A percentile compares a stretch with the other conserved stretches of the same genome.
These are phyloP conservation scores for Wickerhamiella infanticola DNA, from an alignment of 1,139 yeast species.

Conservation along the genomic window DNA sequence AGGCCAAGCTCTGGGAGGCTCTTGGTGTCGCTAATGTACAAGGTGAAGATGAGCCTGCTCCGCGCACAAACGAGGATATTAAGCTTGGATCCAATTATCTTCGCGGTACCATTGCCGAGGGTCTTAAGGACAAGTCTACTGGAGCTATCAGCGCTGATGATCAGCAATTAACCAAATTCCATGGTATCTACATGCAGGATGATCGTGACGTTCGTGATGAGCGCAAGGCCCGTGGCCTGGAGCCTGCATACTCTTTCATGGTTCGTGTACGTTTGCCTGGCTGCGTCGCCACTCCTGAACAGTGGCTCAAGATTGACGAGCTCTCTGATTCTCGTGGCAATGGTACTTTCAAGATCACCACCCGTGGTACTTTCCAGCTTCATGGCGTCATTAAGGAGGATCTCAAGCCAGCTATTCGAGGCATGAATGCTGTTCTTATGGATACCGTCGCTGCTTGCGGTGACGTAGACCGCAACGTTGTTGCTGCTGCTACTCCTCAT, in stretches of 20 bases:
- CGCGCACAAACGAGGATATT: conserved; percentile 91
- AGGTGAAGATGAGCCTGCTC: conserved; percentile 90
- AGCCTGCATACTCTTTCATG: conserved; percentile 94
- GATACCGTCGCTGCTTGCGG: conserved; percentile 98
- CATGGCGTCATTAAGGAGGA: conserved; percentile 90
- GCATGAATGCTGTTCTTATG: conserved; percentile 77
- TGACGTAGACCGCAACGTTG: conserved; percentile 93
- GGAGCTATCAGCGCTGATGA: conserved; percentile 90
- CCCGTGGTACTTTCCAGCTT: conserved; percentile 93
- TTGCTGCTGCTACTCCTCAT: conserved; percentile 75
- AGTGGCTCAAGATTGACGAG: conserved; percentile 76
- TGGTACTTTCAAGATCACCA: conserved; percentile 85
- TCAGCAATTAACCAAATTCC: conserved; percentile 92
- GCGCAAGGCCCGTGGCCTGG: conserved; percentile 80
- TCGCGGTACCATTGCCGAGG: conserved; percentile 90
- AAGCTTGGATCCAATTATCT: conserved; percentile 71
- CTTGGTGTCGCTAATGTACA: conserved; percentile 73
- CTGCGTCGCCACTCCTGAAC: conserved; percentile 74
- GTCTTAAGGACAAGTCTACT: conserved; percentile 63
- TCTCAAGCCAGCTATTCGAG: conserved; percentile 81
- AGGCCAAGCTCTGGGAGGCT: conserved; percentile 70
- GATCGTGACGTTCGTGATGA: conserved; percentile 93
- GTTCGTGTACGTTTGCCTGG: conserved; percentile 93
- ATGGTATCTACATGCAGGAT: conserved; percentile 97
- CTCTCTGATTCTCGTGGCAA: conserved; percentile 76